Conservation (phyloP, 108 stramenopile genomes). For the Fistulifera solaris region DNA sequence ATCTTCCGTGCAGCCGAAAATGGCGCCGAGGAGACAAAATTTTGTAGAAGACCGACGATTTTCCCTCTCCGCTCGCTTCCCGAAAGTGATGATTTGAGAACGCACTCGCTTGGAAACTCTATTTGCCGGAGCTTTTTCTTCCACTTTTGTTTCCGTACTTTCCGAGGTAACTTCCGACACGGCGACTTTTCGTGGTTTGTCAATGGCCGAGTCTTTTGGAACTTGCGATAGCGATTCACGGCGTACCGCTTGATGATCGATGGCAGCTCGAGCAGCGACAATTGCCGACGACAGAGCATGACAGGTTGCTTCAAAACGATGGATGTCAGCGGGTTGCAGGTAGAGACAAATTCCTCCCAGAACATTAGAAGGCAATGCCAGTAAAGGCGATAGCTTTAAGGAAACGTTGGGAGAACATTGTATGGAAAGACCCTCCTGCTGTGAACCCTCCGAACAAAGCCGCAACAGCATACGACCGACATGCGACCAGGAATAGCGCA, state of each 20-base stretch:
- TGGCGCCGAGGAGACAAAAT: conserved; percentile 52
- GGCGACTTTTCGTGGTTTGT: background rate
- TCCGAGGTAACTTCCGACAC: background rate
- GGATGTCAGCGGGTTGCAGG: conserved; percentile 23
- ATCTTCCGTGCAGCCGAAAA: conserved; percentile 37
- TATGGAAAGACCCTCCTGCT: conserved; percentile 11
- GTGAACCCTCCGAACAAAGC: conserved; percentile 47
- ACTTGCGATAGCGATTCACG: background rate
- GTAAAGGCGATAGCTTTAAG: conserved; percentile 47
- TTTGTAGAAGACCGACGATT: conserved; percentile 29
- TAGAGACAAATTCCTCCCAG: conserved; percentile 52
- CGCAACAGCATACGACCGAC: conserved; percentile 56
- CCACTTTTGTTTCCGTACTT: background rate
- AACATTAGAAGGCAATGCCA: conserved; percentile 35
- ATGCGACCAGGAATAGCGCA: conserved; percentile 73
- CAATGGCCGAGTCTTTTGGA: background rate
- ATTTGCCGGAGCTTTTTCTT: conserved; percentile 1
- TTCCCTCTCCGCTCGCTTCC: conserved; percentile 34
- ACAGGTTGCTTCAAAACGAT: conserved; percentile 28
- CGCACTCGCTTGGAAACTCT: conserved; percentile 63
- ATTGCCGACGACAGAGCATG: conserved; percentile 15
- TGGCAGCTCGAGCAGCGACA: conserved; percentile 9
- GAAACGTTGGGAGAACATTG: conserved; percentile 57
- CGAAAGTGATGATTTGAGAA: conserved; percentile 55
- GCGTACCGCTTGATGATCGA: conserved; percentile 2